These are phyloP conservation scores for Dryas drummondii DNA, from an alignment of 306 rosid genomes.

Conservation along the genomic window DNA sequence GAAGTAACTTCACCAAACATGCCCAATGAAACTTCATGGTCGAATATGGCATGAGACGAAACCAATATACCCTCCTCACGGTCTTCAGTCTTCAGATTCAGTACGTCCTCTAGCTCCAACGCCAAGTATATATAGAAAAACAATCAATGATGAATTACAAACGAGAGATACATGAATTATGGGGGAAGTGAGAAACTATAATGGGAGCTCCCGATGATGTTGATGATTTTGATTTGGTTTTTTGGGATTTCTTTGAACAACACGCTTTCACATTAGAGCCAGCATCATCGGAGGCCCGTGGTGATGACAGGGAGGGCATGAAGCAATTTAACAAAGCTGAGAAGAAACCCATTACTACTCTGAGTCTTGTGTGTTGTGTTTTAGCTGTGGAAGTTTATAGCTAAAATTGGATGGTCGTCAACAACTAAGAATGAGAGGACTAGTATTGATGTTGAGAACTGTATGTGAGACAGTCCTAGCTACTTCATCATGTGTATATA, in stretches of 20 bases:
- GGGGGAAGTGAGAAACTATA: slow-evolving; percentile 11
- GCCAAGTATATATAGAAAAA: too few species aligned
- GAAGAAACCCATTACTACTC: neutral
- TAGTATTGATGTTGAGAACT: too few species aligned
- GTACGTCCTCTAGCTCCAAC: too few species aligned
- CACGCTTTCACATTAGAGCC: neutral
- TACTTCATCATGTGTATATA: neutral
- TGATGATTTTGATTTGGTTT: neutral
- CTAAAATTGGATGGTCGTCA: too few species aligned
- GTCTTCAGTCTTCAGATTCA: too few species aligned
- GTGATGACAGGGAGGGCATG: neutral
- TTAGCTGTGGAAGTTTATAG: neutral
- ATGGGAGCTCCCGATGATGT: neutral
- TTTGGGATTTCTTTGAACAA: neutral
- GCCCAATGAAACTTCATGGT: too few species aligned
- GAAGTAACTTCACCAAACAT: too few species aligned
- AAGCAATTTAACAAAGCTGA: neutral
- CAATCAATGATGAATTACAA: neutral
- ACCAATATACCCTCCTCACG: too few species aligned
- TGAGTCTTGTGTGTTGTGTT: too few species aligned
- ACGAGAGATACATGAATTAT: slow-evolving; percentile 10
- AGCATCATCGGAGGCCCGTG: slow-evolving; percentile 1
- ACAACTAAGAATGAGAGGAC: too few species aligned
- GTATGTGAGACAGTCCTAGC: too few species aligned
- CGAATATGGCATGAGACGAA: too few species aligned